Evolutionary conservation across 108 stramenopile genomes (phyloP).

Genomic region (Parmales sp.): DNA sequence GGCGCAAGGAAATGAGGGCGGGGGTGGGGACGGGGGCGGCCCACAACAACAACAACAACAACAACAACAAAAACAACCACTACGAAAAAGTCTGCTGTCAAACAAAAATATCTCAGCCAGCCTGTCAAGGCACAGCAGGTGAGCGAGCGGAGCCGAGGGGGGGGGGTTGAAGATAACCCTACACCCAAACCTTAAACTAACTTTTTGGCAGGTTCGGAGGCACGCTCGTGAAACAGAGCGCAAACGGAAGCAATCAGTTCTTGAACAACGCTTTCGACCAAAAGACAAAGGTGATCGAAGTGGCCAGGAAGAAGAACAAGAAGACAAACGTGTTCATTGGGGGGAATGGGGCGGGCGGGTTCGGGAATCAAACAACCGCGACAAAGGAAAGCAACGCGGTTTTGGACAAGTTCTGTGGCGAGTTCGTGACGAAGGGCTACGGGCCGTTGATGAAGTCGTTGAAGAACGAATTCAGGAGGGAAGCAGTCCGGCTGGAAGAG

Average conservation of each 20-base stretch:
- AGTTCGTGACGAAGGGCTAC: constrained; percentile 59
- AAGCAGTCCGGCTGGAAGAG: constrained; percentile 59
- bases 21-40: neutral
- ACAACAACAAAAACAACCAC: no score
- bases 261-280: no score
- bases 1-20: neutral
- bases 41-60: no score
- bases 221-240: constrained; percentile 41
- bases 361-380: neutral
- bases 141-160: no score
- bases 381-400: constrained; percentile 7
- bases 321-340: neutral
- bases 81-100: no score
- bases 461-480: constrained; percentile 80
- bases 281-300: no score
- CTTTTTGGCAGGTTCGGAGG: no score
- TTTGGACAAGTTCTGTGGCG: constrained; percentile 52
- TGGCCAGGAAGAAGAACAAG: constrained; percentile 14
- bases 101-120: no score
- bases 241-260: constrained; percentile 40
- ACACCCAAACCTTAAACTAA: no score
- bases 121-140: no score
- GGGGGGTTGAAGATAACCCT: no score
- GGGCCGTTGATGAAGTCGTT: constrained; percentile 76
- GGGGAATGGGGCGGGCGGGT: neutral